Percentiles rank a stretch among this genome's conserved stretches.
These are phyloP conservation scores for Karstenula rhodostoma DNA, from an alignment of 2,329 filamentous ascomycete genomes.

Conservation along the genomic window DNA sequence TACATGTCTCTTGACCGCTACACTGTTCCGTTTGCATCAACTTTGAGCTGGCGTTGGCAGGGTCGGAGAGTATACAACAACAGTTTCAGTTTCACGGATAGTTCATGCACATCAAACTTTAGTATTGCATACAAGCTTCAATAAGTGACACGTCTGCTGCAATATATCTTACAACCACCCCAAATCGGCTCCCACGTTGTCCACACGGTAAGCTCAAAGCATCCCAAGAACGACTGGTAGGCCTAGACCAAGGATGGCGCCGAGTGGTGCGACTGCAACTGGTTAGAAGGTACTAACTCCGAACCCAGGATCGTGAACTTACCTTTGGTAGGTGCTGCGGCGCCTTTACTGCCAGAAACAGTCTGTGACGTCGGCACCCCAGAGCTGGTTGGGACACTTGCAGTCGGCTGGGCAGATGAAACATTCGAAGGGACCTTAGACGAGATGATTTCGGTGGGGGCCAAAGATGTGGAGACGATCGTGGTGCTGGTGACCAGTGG, in stretches of 20 bases:
- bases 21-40: not conserved
- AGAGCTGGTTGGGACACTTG: not conserved
- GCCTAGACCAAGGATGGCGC: not conserved
- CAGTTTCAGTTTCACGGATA: not conserved
- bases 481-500: not conserved
- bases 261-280: not conserved
- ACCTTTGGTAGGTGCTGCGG: not conserved
- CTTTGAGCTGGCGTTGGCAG: not conserved
- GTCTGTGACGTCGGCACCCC: not conserved
- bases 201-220: not conserved
- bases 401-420: not conserved
- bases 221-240: conserved; percentile 1
- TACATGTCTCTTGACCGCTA: not conserved
- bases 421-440: not conserved
- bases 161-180: not conserved
- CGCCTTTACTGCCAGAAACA: not conserved
- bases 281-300: not conserved
- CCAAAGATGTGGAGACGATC: not conserved
- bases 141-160: not conserved
- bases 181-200: not conserved
- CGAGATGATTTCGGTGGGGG: not conserved
- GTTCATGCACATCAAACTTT: not conserved
- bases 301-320: not conserved
- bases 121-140: not conserved
- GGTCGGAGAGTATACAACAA: not conserved